These are phyloP conservation scores for Hyparrhenia diplandra DNA, from an alignment of 176 grass and related monocot genomes.

Conservation along the genomic window DNA sequence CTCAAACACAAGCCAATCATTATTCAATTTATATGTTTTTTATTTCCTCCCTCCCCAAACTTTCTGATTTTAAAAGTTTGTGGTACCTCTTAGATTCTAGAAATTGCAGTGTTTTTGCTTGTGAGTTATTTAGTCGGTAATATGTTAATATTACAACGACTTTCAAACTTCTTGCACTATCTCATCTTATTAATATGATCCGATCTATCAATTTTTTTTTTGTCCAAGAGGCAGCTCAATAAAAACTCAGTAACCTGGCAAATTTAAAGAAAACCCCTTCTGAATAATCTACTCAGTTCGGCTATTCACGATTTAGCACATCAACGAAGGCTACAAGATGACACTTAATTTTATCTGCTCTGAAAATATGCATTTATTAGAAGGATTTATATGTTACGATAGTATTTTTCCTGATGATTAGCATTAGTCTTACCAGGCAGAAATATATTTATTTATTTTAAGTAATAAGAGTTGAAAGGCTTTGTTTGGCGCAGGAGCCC, in stretches of 20 bases:
- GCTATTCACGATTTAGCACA: not conserved
- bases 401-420: not conserved
- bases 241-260: not conserved
- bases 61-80: not conserved
- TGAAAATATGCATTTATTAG: not conserved
- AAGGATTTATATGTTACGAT: not conserved
- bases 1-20: not conserved
- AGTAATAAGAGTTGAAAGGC: not conserved
- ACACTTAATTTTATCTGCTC: not conserved
- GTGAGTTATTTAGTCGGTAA: not conserved
- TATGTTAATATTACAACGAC: not conserved
- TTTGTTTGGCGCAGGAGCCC: not conserved
- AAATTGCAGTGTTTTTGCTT: not conserved
- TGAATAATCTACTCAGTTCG: not conserved
- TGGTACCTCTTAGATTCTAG: not conserved
- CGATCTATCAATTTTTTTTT: not conserved
- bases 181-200: not conserved
- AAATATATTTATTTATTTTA: not conserved
- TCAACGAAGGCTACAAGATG: not conserved
- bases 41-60: not conserved
- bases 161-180: not conserved
- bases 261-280: not conserved
- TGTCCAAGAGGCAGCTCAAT: not conserved
- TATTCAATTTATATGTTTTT: no score
- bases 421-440: not conserved